These are phyloP conservation scores for Ustilago nuda DNA, from an alignment of 1,284 basidiomycete genomes.

Conservation along the genomic window DNA sequence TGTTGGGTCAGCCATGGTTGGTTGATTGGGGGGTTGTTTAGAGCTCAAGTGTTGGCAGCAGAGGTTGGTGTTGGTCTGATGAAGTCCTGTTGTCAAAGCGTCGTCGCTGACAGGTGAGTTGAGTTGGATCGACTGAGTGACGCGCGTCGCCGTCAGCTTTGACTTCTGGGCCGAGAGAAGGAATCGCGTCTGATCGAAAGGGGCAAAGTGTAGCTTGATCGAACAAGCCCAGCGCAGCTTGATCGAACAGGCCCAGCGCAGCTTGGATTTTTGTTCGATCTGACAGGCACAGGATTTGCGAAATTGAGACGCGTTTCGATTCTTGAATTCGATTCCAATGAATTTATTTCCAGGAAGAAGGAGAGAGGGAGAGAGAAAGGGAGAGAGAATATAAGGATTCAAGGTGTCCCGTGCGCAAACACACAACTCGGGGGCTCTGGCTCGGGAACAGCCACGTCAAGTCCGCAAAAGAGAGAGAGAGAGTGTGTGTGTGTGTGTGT, in stretches of 20 bases:
- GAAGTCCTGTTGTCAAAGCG: neutral
- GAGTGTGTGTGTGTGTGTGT: neutral
- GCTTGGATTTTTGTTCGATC: neutral
- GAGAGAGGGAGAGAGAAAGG: too few species aligned
- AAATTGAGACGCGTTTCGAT: conserved; percentile 9
- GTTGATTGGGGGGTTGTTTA: too few species aligned
- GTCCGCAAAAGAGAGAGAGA: neutral
- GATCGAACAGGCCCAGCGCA: neutral
- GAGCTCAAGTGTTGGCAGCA: too few species aligned
- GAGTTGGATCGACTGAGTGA: conserved; percentile 15
- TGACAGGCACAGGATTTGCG: neutral
- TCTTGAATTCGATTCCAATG: neutral
- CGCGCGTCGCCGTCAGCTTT: conserved; percentile 28
- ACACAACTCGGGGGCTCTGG: neutral
- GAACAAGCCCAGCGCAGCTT: neutral
- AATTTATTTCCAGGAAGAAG: conserved; percentile 10
- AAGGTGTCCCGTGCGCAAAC: conserved; percentile 4
- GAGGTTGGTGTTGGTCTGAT: neutral
- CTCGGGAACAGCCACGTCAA: conserved; percentile 5
- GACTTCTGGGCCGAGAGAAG: conserved; percentile 31
- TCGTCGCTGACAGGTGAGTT: conserved; percentile 7
- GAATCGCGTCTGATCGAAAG: neutral
- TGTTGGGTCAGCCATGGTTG: conserved; percentile 51
- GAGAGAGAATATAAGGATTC: neutral
- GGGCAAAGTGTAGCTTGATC: neutral